Base-by-base conservation (phyloP, 164 flowering plant species). In the Warburgia ugandensis region DNA sequence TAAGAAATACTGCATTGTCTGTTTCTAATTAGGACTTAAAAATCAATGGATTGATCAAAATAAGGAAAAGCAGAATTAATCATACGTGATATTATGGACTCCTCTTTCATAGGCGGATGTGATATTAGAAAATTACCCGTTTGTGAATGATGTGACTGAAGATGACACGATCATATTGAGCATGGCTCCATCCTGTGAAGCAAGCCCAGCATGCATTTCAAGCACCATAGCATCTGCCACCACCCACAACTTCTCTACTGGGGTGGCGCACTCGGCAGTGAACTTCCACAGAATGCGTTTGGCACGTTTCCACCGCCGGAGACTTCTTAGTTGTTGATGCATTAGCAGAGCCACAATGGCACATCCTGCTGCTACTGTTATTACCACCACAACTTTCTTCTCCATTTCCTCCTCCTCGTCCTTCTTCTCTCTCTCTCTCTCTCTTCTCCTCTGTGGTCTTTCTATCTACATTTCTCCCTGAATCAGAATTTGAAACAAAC, bases 201-300 rank as follows among this genome's bases (percentile, higher is more conserved):
- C 6, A n/a, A 76, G 67, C 19, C 72, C 69, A 13, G 73, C 48
- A 33, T 65, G 29, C 79, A 77, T 69, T 2, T 72, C 72, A 6
- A 53, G 46, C 3, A 53, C 76, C 61, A 77, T 52, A 2, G 67
- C 77, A 37, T 70, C 49, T 0, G 81, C 75, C 25, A 78, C 45
- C 36, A 37, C 28, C 87, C 76, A 74, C 1, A 77, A 70, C 52
- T 66, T 66, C 1, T 70, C 43, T 11, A 70, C 73, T 0, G 83
- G 86, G 5, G 83, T 76, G 21, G 79, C 77, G 14, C 74, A 64
- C 14, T 74, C 68, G 14, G 65, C 41, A 0, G 76, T 77, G 3
- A 80, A 73, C 26, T 68, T 66, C 1, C 70, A 62, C 0, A 80
- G 62, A 3, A 73, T 64, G 2, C 62, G 49, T 21, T 65, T 68